Base-by-base conservation (phyloP, 1,139 yeast genomes). In the Citeromyces hawaiiensis region DNA sequence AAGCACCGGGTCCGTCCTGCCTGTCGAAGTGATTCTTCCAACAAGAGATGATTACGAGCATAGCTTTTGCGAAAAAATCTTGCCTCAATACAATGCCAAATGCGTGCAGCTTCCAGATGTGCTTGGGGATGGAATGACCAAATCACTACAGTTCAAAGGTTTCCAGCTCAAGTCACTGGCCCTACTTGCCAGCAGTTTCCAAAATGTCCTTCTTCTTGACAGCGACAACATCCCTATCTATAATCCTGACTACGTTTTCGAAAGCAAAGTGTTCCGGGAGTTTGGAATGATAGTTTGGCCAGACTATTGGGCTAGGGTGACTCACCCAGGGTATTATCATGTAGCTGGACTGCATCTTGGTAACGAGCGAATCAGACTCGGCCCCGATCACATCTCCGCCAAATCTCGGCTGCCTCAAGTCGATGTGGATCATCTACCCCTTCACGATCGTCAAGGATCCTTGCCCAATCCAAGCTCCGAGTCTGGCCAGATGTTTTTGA, bases 221-320 rank as follows among this genome's bases (percentile, higher is more conserved):
- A 67, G 76, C 1, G 79, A 72, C 48, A 64, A 70, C 45, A 70
- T 69, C 59, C 76, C 76, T 4, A 63, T 70, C 16, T 54, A 48
- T 31, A 67, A 70, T 42, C 61, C 68, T 11, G 77, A 70, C 44
- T 60, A 59, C 44, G 52, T 71, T 36, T 67, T 61, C 41, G 45
- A 39, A 13, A 47, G 54, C 4, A 45, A 50, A 8, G 41, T 52
- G 5, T 55, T 48, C 40, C 32, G 46, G 21, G 44, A 50, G 8
- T 44, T 46, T 39, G 48, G 51, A 17, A 54, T 55, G 60, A 49
- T 63, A 31, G 58, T 76, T 16, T 77, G 83, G 83, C 83, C 83
- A 6, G 83, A 77, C 52, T 77, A 70, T 51, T 77, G 85, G 83
- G 61, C 68, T 48, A 64, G 83, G 48, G 68, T 79, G 1, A 72